Evolutionary conservation across 371 early-diverging fungal species (phyloP), one percentile per base, ranked within the genome.

Genomic region (Saksenaea oblongispora): DNA sequence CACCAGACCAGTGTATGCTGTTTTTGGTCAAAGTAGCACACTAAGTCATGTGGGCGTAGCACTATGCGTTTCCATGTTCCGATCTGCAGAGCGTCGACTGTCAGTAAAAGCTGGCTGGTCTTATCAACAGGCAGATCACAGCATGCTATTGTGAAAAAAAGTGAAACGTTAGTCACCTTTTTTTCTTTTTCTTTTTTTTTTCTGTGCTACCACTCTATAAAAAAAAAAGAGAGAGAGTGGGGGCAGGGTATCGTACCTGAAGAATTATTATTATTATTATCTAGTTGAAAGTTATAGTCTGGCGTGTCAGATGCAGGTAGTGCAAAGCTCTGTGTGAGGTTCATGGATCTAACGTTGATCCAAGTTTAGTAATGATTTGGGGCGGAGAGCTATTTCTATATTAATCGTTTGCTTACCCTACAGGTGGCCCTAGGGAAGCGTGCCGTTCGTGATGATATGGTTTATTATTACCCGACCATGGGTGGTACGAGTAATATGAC

Each of bases 1-100:
- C 78, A 76, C 88, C 88, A 90, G 5, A 83, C 72, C 66, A 91
- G 73, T 31, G 73, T 62, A 22, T 79, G 82, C 22, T 76, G 65
- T 5, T 70, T 58, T 1, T 80, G 71, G 34, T 83, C 75, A 65
- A 84, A 82, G 36, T 80, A 78, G 67, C 87, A 87, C 37, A 82
- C 63, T 35, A 91, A 66, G 57, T 87, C 87, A 0, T 79, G 74
- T 56, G 61, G 51, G 27, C 59, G 56, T 18, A 76, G 73, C 28
- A 75, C 69, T 59, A 89, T 83, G 34, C 91, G 84, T 56, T 89
- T 86, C 91, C 91, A 91, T 7, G 82, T 85, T 53, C 91, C 91
- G 57, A 91, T 87, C 15, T 81, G 71, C 28, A 91, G 67, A 13
- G 87, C 85, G 53, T 87, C 83, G 22, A 75, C 84, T 66, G 70